Conservation (phyloP, 305 asterid genomes). For the Rubia balearica region DNA sequence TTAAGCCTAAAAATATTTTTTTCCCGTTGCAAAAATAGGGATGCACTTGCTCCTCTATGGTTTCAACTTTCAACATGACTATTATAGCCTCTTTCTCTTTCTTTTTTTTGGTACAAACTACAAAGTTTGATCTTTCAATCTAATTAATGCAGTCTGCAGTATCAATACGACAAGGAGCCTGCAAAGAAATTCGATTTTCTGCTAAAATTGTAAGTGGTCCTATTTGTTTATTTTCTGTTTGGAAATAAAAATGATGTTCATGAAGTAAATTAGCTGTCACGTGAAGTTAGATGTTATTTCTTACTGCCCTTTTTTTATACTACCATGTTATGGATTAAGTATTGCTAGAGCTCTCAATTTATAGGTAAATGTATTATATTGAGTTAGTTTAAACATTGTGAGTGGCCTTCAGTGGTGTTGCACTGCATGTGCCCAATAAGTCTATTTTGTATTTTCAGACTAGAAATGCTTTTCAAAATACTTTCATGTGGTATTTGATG, state of each 20-base stretch:
- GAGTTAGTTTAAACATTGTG: background rate
- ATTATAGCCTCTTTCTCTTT: background rate
- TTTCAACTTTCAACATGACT: background rate
- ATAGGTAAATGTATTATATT: background rate
- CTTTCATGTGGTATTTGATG: background rate
- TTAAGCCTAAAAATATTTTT: too few relatives aligned
- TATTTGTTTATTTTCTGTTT: background rate
- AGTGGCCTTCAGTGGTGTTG: background rate
- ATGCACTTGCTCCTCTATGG: too few relatives aligned
- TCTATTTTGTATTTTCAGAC: background rate
- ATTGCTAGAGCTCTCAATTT: background rate
- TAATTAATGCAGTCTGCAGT: slow-evolving; percentile 37
- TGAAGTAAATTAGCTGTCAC: background rate
- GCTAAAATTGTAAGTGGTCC: slow-evolving; percentile 71
- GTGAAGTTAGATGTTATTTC: background rate
- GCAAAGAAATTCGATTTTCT: slow-evolving; percentile 66
- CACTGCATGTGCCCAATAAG: background rate
- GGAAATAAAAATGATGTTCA: slow-evolving; percentile 1
- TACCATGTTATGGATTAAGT: background rate
- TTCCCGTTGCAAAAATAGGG: too few relatives aligned
- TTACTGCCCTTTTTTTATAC: background rate
- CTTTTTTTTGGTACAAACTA: slow-evolving; percentile 2
- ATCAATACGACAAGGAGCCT: slow-evolving; percentile 39
- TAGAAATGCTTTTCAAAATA: background rate
- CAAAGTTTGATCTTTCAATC: slow-evolving; percentile 7